A percentile compares a stretch with the other conserved stretches of the same genome.
Conservation (phyloP, 2,329 filamentous ascomycete species). For the Gaeumannomyces tritici region DNA sequence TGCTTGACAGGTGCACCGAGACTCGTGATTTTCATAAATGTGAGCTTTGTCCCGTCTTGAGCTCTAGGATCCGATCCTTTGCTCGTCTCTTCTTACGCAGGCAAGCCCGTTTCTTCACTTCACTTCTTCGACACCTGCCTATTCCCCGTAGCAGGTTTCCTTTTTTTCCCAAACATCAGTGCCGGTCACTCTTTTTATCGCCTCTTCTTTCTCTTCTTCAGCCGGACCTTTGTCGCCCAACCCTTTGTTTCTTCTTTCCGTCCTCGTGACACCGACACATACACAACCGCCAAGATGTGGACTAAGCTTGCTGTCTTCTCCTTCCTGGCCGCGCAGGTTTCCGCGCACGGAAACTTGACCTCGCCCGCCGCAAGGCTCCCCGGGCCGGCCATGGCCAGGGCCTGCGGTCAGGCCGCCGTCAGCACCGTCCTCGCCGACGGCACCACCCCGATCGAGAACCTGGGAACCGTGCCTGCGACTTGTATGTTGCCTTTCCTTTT, state of each 20-base stretch:
- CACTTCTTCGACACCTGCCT: not conserved
- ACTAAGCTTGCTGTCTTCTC: constrained; percentile 9
- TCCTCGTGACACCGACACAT: not conserved
- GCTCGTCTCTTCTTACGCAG: not conserved
- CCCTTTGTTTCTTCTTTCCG: not conserved
- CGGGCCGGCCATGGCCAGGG: constrained; percentile 30
- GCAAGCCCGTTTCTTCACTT: not conserved
- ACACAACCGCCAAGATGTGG: constrained; percentile 8
- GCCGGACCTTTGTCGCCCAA: not conserved
- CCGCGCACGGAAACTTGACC: constrained; percentile 33
- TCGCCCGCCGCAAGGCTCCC: constrained; percentile 29
- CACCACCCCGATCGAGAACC: constrained; percentile 23
- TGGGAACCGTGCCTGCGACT: constrained; percentile 11
- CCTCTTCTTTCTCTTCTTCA: not conserved
- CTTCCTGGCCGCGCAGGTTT: constrained; percentile 18
- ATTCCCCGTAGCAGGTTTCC: not conserved
- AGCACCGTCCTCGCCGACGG: constrained; percentile 23
- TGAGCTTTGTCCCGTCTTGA: not conserved
- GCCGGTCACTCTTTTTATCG: constrained; percentile 14
- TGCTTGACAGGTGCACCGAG: too few species aligned
- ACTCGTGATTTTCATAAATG: not conserved
- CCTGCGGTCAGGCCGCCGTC: constrained; percentile 33
- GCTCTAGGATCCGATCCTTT: not conserved
- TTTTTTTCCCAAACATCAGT: constrained; percentile 6
- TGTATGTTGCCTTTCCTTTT: constrained; percentile 17